Evolutionary conservation across 345 rosid species (phyloP), one percentile per base, ranked within the genome.

Genomic region (Cardiospermum halicacabum): DNA sequence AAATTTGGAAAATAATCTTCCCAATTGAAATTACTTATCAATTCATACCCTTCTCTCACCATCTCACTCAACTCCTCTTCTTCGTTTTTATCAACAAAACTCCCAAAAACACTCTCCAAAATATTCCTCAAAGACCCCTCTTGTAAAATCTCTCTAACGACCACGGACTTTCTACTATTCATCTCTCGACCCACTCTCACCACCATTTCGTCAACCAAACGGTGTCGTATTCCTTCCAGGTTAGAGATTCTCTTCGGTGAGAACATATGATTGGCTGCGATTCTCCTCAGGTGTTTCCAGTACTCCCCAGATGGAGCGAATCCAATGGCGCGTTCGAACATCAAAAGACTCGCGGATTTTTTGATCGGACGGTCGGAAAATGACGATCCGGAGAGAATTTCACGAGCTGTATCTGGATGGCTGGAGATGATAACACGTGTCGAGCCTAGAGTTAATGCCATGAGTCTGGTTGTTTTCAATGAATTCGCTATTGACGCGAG

Each of bases 291-390:
- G 53, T 75, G 78, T 25, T 82, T 75, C 94, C 90, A 87, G 27
- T 87, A 78, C 13, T 71, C 49, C 2, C 88, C 88, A 0, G 75
- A 62, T 24, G 90, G 85, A 24, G 94, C 88, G 30, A 85, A 87
- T 7, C 89, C 93, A 42, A 87, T 82, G 67, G 94, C 94, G 7
- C 86, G 81, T 68, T 85, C 86, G 39, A 87, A 87, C 88, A 85
- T 82, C 54, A 85, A 60, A 16, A 69, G 54, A 11, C 82, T 78
- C 15, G 88, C 90, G 0, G 90, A 79, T 45, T 76, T 77, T 49
- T 85, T 85, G 32, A 87, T 60, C 0, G 94, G 94, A 25, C 90
- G 86, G 74, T 87, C 80, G 0, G 84, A 69, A 55, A 87, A 87
- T 9, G 81, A 56, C 2, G 85, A 25, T 15, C 85, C 76, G 11